Conservation (phyloP, 768 basidiomycete genomes). For the Termitomyces sp. region DNA sequence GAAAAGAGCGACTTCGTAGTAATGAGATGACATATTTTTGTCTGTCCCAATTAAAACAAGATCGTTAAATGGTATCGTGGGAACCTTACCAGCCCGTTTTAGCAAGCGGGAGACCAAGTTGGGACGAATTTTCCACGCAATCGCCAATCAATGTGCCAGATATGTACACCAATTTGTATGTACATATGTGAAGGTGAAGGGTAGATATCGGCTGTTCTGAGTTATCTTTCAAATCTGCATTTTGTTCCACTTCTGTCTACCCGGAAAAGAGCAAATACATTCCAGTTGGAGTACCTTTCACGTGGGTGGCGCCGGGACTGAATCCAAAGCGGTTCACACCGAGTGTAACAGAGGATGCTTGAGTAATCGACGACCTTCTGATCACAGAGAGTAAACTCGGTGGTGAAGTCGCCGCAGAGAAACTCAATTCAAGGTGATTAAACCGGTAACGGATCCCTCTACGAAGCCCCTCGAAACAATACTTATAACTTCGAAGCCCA, state of each 20-base stretch:
- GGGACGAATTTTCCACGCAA: not conserved
- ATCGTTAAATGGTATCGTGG: not conserved
- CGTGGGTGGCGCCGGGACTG: not conserved
- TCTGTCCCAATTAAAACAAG: not conserved
- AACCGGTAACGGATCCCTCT: not conserved
- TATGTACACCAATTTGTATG: not conserved
- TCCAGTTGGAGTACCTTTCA: not conserved
- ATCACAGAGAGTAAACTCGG: not conserved
- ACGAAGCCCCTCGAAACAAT: not conserved
- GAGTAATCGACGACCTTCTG: not conserved
- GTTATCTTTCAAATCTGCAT: not conserved
- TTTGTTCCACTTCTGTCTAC: not conserved
- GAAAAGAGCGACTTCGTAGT: conserved; percentile 78
- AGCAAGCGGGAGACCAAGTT: not conserved
- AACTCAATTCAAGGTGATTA: not conserved
- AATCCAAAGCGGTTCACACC: not conserved
- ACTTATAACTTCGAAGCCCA: too few species aligned
- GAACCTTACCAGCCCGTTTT: not conserved
- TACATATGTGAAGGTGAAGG: not conserved
- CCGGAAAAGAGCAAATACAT: not conserved
- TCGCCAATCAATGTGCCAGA: too few species aligned
- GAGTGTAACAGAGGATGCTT: not conserved
- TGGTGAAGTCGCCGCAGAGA: not conserved
- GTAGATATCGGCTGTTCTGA: not conserved
- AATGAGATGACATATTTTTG: conserved; percentile 41